Conservation (phyloP, 495 filamentous ascomycete genomes). For the Penicillium parvum region DNA sequence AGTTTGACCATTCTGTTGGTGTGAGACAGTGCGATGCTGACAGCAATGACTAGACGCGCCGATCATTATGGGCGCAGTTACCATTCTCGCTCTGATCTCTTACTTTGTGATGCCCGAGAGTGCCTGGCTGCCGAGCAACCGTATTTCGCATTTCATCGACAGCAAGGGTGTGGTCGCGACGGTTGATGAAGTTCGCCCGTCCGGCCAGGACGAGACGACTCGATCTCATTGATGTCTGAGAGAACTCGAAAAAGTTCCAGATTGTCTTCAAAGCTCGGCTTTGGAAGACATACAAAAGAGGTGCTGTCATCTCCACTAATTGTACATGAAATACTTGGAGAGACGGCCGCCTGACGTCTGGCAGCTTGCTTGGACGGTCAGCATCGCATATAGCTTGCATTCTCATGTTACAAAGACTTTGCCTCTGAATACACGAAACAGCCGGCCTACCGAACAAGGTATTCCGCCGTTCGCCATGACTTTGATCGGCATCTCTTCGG, state of each 20-base stretch:
- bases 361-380: too few relatives aligned
- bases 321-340: neutral
- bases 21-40: too few relatives aligned
- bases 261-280: neutral
- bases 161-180: conserved; percentile 36
- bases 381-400: too few relatives aligned
- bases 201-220: conserved; percentile 6
- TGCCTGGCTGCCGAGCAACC: conserved; percentile 40
- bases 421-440: too few relatives aligned
- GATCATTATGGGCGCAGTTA: conserved; percentile 47
- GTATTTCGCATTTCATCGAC: conserved; percentile 44
- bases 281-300: neutral
- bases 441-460: too few relatives aligned
- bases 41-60: conserved; percentile 42
- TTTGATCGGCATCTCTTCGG: too few relatives aligned
- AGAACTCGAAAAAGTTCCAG: neutral
- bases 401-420: too few relatives aligned
- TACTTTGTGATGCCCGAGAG: conserved; percentile 48
- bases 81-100: conserved; percentile 43
- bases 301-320: neutral
- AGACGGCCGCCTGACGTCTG: neutral
- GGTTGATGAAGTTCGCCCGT: conserved; percentile 21
- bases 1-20: conserved; percentile 5
- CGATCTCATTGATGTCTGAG: conserved; percentile 8
- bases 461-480: too few relatives aligned